Percentiles rank a stretch among this genome's conserved stretches.
Evolutionary conservation across 768 basidiomycete species (phyloP).

Genomic region (Tricholoma sp.): DNA sequence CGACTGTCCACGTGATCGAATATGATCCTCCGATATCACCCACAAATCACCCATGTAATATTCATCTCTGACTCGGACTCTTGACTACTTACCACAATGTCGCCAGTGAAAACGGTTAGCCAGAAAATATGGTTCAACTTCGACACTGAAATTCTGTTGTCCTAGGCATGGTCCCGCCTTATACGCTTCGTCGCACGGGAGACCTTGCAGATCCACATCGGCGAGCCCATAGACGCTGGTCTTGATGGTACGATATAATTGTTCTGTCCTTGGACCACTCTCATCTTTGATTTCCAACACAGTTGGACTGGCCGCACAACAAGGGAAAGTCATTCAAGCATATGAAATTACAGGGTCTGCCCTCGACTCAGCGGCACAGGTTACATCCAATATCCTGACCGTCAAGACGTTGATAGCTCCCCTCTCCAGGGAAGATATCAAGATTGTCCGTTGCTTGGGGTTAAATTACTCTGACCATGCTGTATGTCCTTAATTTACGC

Average conservation of each 20-base stretch:
- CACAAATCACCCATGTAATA: too few species aligned
- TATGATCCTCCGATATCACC: not conserved
- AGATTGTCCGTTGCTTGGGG: constrained; percentile 70
- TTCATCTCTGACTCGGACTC: not conserved
- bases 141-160: not conserved
- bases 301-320: constrained; percentile 58
- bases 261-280: not conserved
- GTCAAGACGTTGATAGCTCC: constrained; percentile 69
- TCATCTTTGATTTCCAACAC: not conserved
- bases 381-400: constrained; percentile 60
- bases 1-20: not conserved
- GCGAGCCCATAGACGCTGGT: constrained; percentile 63
- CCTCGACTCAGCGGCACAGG: constrained; percentile 59
- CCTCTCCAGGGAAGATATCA: constrained; percentile 60
- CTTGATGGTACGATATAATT: constrained; percentile 49
- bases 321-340: constrained; percentile 54
- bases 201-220: constrained; percentile 68
- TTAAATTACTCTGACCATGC: constrained; percentile 86
- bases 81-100: not conserved
- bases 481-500: constrained; percentile 28
- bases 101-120: constrained; percentile 1
- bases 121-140: not conserved
- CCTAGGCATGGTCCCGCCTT: constrained; percentile 71
- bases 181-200: constrained; percentile 79
- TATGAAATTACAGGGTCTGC: constrained; percentile 69